phyloP scores from a whole-genome alignment of 441 rosid species.

The Capsella rubella region DNA sequence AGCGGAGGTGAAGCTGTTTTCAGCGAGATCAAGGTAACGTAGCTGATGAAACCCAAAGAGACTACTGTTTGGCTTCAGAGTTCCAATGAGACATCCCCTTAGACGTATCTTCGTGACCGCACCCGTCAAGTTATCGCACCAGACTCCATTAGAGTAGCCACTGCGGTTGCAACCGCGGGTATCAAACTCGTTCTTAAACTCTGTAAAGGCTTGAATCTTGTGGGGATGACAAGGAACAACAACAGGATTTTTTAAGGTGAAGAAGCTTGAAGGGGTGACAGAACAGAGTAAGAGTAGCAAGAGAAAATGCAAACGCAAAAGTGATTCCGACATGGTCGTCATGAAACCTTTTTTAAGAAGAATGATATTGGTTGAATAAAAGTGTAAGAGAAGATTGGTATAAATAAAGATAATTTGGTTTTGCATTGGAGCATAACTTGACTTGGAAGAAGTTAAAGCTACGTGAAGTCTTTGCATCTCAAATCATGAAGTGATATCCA shows the following conservation, averaged over 20 bases:
- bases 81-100: neutral
- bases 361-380: too few relatives aligned
- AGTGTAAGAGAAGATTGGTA: too few relatives aligned
- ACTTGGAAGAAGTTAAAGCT: too few relatives aligned
- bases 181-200: neutral
- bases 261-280: conserved; percentile 5
- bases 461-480: too few relatives aligned
- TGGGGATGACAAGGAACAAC: too few relatives aligned
- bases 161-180: neutral
- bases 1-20: conserved; percentile 1
- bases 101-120: neutral
- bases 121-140: neutral
- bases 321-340: too few relatives aligned
- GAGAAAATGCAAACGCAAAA: neutral
- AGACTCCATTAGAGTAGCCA: neutral
- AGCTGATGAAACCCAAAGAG: conserved; percentile 19
- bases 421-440: too few relatives aligned
- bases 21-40: neutral
- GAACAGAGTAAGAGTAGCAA: conserved; percentile 11
- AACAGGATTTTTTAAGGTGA: too few relatives aligned
- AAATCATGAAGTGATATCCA: too few relatives aligned
- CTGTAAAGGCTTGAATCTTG: neutral
- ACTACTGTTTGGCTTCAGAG: conserved; percentile 5
- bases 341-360: too few relatives aligned
- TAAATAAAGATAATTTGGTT: too few relatives aligned